phyloP scores from a whole-genome alignment of 75 land plant genomes.

The Picea glauca region DNA sequence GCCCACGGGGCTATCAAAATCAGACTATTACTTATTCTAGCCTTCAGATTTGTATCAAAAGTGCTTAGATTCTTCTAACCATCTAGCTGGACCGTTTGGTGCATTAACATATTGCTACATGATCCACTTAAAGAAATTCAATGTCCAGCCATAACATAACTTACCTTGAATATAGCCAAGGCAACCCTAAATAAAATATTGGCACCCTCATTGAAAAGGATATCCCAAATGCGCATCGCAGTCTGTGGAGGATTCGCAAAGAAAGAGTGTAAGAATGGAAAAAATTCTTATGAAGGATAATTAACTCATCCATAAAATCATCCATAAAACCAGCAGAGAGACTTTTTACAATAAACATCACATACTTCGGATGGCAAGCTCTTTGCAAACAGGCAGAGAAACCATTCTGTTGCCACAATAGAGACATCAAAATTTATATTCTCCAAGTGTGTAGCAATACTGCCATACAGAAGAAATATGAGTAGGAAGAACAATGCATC shows the following conservation, averaged over 20 bases:
- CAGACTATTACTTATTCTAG: too few relatives aligned
- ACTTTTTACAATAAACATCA: background rate
- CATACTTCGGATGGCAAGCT: constrained; percentile 50
- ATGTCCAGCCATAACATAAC: constrained; percentile 6
- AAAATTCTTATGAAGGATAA: background rate
- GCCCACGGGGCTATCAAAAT: too few relatives aligned
- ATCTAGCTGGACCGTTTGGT: background rate
- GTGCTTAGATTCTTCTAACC: too few relatives aligned
- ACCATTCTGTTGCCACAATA: constrained; percentile 51
- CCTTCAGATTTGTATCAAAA: too few relatives aligned
- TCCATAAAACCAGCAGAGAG: too few relatives aligned
- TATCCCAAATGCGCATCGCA: constrained; percentile 93
- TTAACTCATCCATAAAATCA: background rate
- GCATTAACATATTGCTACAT: background rate
- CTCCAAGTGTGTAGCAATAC: constrained; percentile 39
- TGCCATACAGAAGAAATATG: constrained; percentile 1
- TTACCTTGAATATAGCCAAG: constrained; percentile 84
- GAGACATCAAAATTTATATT: constrained; percentile 44
- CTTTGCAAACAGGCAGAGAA: constrained; percentile 47
- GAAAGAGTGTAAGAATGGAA: background rate
- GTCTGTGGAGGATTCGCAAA: constrained; percentile 39
- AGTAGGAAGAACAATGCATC: background rate
- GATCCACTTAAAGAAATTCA: background rate
- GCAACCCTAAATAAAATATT: constrained; percentile 81
- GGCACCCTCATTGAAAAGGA: constrained; percentile 91